Conservation (phyloP, 495 filamentous ascomycete species). For the Hyaloscypha variabilis region DNA sequence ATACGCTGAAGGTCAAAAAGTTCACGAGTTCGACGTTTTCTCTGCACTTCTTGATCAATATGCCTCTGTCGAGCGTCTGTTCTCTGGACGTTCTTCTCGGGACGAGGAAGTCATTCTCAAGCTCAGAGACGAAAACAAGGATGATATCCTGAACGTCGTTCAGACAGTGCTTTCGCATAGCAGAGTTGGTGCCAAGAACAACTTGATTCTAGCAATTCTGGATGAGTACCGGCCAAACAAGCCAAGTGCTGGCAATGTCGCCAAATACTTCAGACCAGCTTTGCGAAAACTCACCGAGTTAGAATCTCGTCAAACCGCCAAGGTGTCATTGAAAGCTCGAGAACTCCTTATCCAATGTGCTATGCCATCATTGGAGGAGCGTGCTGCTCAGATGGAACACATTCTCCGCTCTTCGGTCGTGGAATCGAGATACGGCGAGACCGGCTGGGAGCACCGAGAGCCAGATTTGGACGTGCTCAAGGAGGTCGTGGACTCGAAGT, state of each 20-base stretch:
- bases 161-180: constrained; percentile 93
- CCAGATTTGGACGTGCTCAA: constrained; percentile 85
- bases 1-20: constrained; percentile 88
- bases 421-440: constrained; percentile 95
- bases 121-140: constrained; percentile 94
- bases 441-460: constrained; percentile 94
- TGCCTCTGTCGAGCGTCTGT: constrained; percentile 79
- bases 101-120: constrained; percentile 95
- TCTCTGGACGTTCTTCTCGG: constrained; percentile 79
- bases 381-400: constrained; percentile 96
- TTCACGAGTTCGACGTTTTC: constrained; percentile 86
- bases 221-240: constrained; percentile 95
- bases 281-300: constrained; percentile 88
- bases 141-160: constrained; percentile 80
- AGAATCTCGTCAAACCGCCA: constrained; percentile 85
- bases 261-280: constrained; percentile 81
- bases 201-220: constrained; percentile 86
- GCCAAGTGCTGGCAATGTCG: constrained; percentile 83
- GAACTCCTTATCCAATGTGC: constrained; percentile 97
- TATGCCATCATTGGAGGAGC: constrained; percentile 92
- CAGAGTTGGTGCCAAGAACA: constrained; percentile 90
- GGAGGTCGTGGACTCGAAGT: constrained; percentile 97
- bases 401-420: constrained; percentile 97
- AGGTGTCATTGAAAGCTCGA: constrained; percentile 95
- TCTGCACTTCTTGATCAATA: constrained; percentile 77